Base-by-base conservation (phyloP, 2,329 filamentous ascomycete genomes). In the Trematosphaeria pertusa region DNA sequence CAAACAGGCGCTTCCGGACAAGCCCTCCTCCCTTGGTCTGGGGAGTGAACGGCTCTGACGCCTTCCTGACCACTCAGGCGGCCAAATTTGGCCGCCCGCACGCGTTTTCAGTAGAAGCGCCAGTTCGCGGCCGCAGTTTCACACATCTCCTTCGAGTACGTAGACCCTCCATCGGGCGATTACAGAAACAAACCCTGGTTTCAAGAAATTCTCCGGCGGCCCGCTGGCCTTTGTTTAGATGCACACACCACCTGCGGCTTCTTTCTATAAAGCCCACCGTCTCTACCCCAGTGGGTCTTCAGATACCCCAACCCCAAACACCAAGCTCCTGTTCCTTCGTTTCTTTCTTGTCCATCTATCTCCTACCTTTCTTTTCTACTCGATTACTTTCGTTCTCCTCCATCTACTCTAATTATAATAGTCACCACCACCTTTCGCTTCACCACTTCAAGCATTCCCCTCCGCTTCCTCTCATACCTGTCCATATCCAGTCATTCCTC, bases 161-260 rank as follows among this genome's bases (percentile, higher is more conserved):
- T 46, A 41, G 42, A 58, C 54, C 31, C 31, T 33, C 35, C 24
- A 62, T 62, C 54, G 61, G 68, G 69, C 70, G 70, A 70, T 67
- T 72, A 70, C 58, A 67, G 65, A 70, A 70, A 72, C 69, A 59
- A 52, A 56, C 59, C 60, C 54, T 57, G 57, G 69, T 72, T 72
- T 72, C 69, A 71, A 57, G 49, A 57, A 69, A 67, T 69, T 70
- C 67, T 67, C 65, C 65, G 62, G 44, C 42, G 60, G 58, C 63
- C 62, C 54, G 47, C 52, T 58, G 57, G 60, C 54, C 65, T 55
- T 57, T 59, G 58, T 58, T 54, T 48, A 44, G 46, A 52, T 47
- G 42, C 55, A 64, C 52, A 56, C 55, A 56, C 54, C 50, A 37
- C 37, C 50, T 65, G 59, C 61, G 55, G 54, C 59, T 62, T 51